Percentiles rank a stretch among this genome's conserved stretches.
Conservation (phyloP, 1,284 basidiomycete genomes). For the Chalciporus sp. region DNA sequence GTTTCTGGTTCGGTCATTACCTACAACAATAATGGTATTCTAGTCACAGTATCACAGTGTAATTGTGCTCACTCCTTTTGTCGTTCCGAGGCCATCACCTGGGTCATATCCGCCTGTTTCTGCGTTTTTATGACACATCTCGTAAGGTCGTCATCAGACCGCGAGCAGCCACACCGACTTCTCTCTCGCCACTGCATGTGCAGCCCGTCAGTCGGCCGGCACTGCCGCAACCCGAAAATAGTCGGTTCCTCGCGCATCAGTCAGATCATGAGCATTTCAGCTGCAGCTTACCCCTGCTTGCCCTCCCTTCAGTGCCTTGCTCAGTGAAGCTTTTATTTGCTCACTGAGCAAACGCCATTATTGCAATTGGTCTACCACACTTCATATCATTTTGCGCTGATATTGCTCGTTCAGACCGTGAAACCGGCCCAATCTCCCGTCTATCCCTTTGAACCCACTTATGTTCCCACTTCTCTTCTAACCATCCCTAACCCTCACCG, state of each 20-base stretch:
- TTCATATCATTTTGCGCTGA: background rate
- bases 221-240: too few relatives aligned
- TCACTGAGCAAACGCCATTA: too few relatives aligned
- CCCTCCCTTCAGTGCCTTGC: too few relatives aligned
- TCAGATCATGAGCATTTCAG: too few relatives aligned
- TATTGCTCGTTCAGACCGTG: conserved; percentile 13
- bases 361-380: too few relatives aligned
- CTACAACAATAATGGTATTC: background rate
- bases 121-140: background rate
- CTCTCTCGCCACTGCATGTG: too few relatives aligned
- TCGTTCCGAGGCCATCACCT: background rate
- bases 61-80: background rate
- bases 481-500: background rate
- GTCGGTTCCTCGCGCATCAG: too few relatives aligned
- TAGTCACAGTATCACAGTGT: background rate
- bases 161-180: too few relatives aligned
- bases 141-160: background rate
- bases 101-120: background rate
- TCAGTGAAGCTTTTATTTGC: too few relatives aligned
- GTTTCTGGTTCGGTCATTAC: background rate
- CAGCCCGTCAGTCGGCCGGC: too few relatives aligned
- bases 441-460: background rate
- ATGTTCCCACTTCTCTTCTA: background rate
- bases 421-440: conserved; percentile 11
- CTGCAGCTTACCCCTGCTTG: too few relatives aligned